A percentile compares a stretch with the other conserved stretches of the same genome.
phyloP scores from a whole-genome alignment of 73 alveolate genomes.

The Diophrys sp. region DNA sequence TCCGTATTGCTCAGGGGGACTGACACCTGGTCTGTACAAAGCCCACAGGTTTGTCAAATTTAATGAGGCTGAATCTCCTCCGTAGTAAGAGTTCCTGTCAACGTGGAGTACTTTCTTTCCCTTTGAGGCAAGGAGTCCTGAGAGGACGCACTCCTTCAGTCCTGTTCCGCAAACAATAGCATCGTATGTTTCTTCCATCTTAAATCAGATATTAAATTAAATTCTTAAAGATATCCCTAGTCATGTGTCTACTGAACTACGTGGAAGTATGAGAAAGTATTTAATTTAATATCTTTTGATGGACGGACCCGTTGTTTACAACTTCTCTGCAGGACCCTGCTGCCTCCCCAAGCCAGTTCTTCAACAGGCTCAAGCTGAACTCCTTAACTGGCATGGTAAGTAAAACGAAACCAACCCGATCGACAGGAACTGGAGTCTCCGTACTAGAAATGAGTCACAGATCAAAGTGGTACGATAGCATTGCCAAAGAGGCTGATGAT shows the following conservation, averaged over 20 bases:
- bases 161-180: slow-evolving; percentile 97
- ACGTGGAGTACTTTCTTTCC: slow-evolving; percentile 92
- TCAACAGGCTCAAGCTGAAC: slow-evolving; percentile 72
- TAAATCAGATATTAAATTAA: slow-evolving; percentile 13
- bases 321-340: slow-evolving; percentile 91
- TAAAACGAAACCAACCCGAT: not conserved
- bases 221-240: not conserved
- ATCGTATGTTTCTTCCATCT: slow-evolving; percentile 78
- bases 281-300: not conserved
- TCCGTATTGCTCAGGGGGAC: slow-evolving; percentile 79
- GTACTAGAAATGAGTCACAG: slow-evolving; percentile 84
- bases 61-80: slow-evolving; percentile 92
- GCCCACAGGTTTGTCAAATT: slow-evolving; percentile 95
- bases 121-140: slow-evolving; percentile 86
- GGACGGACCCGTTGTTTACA: slow-evolving; percentile 70
- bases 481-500: slow-evolving; percentile 60
- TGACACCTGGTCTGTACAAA: slow-evolving; percentile 78
- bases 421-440: slow-evolving; percentile 59
- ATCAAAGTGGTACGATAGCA: slow-evolving; percentile 65
- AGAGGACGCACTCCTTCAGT: slow-evolving; percentile 94
- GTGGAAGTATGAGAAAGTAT: not conserved
- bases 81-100: slow-evolving; percentile 94
- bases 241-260: not conserved
- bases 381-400: slow-evolving; percentile 74
- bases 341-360: slow-evolving; percentile 83